phyloP scores from a whole-genome alignment of 2,329 filamentous ascomycete genomes.

The Rutstroemia sp. region DNA sequence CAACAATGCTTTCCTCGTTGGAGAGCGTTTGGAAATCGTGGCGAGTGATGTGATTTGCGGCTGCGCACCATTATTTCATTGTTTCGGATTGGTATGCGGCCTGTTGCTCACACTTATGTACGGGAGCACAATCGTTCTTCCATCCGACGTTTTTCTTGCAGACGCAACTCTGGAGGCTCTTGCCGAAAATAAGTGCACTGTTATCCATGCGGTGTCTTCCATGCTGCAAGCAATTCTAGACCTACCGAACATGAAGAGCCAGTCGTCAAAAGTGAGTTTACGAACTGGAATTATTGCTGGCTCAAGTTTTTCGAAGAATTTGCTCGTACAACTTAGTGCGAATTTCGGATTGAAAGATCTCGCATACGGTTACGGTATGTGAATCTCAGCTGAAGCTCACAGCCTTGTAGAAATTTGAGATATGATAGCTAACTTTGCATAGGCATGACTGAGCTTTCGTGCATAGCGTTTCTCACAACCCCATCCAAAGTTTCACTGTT shows the following conservation, averaged over 20 bases:
- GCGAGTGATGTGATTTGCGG: neutral
- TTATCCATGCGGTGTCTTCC: neutral
- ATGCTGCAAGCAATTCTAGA: neutral
- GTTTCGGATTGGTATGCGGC: neutral
- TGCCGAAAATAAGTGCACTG: neutral
- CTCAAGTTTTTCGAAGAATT: neutral
- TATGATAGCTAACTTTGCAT: neutral
- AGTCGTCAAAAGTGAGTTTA: neutral
- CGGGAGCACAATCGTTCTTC: neutral
- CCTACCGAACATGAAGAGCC: neutral
- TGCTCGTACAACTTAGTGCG: neutral
- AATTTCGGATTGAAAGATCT: neutral
- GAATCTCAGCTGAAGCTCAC: neutral
- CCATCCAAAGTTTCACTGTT: neutral
- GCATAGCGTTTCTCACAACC: neutral
- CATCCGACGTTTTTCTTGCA: neutral
- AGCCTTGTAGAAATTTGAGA: neutral
- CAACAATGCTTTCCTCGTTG: neutral
- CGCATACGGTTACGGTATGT: neutral
- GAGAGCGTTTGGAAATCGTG: neutral
- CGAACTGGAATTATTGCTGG: neutral
- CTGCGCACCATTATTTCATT: neutral
- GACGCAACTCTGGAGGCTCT: neutral
- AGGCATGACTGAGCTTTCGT: neutral
- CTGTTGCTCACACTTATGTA: neutral